Evolutionary conservation across 1,284 basidiomycete genomes (phyloP), one percentile per base, ranked within the genome.

Genomic region (Rhodofomes roseus): DNA sequence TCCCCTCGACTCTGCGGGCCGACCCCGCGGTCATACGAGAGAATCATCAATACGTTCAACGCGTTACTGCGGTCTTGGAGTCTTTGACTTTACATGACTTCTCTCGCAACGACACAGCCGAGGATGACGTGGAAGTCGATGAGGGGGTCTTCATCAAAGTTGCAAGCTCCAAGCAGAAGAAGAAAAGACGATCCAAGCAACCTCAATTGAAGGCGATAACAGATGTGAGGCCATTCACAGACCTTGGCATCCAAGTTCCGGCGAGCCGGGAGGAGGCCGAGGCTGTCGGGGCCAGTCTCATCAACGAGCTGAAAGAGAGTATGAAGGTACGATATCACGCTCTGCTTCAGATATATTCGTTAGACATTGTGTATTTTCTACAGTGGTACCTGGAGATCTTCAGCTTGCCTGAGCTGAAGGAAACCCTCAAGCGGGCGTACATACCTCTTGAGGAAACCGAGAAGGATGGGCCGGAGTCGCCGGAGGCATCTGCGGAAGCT

Each of bases 141-240:
- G 54, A 56, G 20, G 31, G 16, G 25, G 16, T 56, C 7, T 14
- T 27, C 29, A n/a, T 56, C 41, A 46, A 31, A 20, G 12, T 43
- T 20, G 22, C 41, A 9, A 56, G 27, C 9, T 36, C 41, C 6
- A 44, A 40, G 29, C 54, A 56, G 41, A 40, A 39, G 31, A 56
- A 36, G 18, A 55, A 56, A 27, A 50, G 7, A 18, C 25, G 31
- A n/a, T 39, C 18, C 14, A 55, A 55, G 25, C 53, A 58, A 52
- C 55, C 18, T 54, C 57, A 9, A 57, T 43, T 39, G 55, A 58
- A 23, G 29, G 41, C 9, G 46, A 7, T 43, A 18, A 39, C 73
- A 11, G 70, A 79, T 50, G 4, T 25, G 27, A 37, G 67, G 4
- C 65, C 62, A 2, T 74, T 80, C 40, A 48, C 57, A 1, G 68